Evolutionary conservation across 495 filamentous ascomycete species (phyloP).

Genomic region (Neurospora sublineolata): DNA sequence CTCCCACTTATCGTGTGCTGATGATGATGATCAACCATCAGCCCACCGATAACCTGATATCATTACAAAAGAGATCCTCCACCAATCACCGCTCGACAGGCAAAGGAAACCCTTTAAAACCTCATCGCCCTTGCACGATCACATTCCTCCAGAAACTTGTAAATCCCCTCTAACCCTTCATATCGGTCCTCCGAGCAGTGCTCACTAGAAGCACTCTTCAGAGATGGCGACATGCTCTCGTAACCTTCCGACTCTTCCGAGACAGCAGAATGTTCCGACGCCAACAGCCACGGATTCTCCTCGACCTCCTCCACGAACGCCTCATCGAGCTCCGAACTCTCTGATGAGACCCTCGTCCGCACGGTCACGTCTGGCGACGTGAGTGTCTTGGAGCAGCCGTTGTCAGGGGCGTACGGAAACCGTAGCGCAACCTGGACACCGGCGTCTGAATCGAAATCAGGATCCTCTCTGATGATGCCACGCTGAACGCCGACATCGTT

Average conservation of each 20-base stretch:
- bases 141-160: conserved; percentile 78
- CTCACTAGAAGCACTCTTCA: conserved; percentile 29
- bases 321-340: conserved; percentile 17
- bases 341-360: conserved; percentile 33
- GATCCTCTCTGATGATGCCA: conserved; percentile 69
- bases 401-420: conserved; percentile 69
- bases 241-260: conserved; percentile 32
- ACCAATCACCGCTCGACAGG: neutral
- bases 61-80: neutral
- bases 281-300: conserved; percentile 37
- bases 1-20: neutral
- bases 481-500: conserved; percentile 71
- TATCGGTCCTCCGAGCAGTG: conserved; percentile 45
- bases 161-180: conserved; percentile 76
- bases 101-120: neutral
- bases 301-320: conserved; percentile 18
- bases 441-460: conserved; percentile 51
- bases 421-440: conserved; percentile 62
- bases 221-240: conserved; percentile 36
- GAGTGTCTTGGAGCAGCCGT: conserved; percentile 13
- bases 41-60: neutral
- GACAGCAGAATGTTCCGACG: conserved; percentile 12
- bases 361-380: conserved; percentile 43
- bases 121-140: conserved; percentile 43
- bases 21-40: neutral